Percentiles rank a stretch among this genome's conserved stretches.
These are phyloP conservation scores for Dryas drummondii DNA, from an alignment of 306 rosid species.

Conservation along the genomic window DNA sequence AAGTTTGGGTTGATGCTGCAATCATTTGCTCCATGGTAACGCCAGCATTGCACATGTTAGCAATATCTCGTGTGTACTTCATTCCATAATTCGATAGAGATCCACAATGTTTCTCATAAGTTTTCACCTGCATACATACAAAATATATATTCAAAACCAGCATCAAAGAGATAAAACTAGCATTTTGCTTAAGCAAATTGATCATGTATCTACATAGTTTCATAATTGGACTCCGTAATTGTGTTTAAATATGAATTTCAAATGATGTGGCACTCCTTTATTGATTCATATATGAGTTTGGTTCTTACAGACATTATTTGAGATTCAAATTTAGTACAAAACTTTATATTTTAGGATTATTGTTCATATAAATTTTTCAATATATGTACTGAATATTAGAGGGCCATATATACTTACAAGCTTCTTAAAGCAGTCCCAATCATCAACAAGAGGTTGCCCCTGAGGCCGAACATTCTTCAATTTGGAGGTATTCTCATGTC, in stretches of 20 bases:
- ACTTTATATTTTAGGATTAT: too few species aligned
- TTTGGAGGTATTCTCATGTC: slow-evolving; percentile 20
- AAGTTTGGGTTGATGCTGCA: slow-evolving; percentile 35
- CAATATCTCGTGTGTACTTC: slow-evolving; percentile 38
- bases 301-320: too few species aligned
- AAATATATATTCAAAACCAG: background rate
- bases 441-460: slow-evolving; percentile 54
- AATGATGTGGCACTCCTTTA: too few species aligned
- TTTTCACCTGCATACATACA: slow-evolving; percentile 24
- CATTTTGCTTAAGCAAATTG: too few species aligned
- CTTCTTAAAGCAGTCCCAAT: slow-evolving; percentile 55
- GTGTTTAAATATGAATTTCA: background rate
- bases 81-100: slow-evolving; percentile 37
- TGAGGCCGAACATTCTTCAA: slow-evolving; percentile 33
- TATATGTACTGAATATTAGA: too few species aligned
- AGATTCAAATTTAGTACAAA: too few species aligned
- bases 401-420: slow-evolving; percentile 34
- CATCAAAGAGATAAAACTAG: background rate
- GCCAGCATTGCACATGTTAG: slow-evolving; percentile 49
- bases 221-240: background rate
- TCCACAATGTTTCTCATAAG: slow-evolving; percentile 37
- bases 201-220: too few species aligned
- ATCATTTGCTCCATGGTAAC: slow-evolving; percentile 21
- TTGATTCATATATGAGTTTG: too few species aligned
- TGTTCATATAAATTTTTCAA: background rate